Conservation (phyloP, 305 asterid species). For the Solanum hybrid region DNA sequence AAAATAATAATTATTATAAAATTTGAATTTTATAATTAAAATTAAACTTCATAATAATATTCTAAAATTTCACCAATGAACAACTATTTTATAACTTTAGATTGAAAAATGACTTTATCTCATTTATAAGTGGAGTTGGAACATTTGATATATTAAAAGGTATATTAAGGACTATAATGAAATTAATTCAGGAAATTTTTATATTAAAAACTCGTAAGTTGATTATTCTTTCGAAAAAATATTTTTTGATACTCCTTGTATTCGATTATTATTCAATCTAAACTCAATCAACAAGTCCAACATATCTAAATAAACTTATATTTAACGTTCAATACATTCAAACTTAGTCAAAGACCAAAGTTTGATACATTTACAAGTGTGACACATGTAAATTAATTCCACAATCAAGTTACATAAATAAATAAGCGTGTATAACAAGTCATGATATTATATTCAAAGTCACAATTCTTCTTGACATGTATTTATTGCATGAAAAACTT, state of each 20-base stretch:
- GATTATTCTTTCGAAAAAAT: background rate
- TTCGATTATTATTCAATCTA: background rate
- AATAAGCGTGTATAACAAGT: background rate
- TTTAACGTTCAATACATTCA: background rate
- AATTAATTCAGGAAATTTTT: background rate
- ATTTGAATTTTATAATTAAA: too few species aligned
- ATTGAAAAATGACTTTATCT: background rate
- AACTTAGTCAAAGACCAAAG: background rate
- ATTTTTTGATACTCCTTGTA: background rate
- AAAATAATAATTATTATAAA: too few species aligned
- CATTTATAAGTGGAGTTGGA: background rate
- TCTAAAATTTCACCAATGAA: background rate
- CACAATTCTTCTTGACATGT: background rate
- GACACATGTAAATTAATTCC: background rate
- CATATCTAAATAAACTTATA: background rate
- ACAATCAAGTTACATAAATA: background rate
- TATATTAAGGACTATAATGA: background rate
- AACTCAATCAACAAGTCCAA: background rate
- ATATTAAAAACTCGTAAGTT: background rate
- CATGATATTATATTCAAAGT: background rate
- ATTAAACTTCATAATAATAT: too few species aligned
- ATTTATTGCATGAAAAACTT: background rate
- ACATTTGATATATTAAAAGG: background rate
- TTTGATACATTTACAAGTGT: background rate
- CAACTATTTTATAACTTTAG: background rate